Base-by-base conservation (phyloP, 306 rosid species). In the Mucuna pruriens region DNA sequence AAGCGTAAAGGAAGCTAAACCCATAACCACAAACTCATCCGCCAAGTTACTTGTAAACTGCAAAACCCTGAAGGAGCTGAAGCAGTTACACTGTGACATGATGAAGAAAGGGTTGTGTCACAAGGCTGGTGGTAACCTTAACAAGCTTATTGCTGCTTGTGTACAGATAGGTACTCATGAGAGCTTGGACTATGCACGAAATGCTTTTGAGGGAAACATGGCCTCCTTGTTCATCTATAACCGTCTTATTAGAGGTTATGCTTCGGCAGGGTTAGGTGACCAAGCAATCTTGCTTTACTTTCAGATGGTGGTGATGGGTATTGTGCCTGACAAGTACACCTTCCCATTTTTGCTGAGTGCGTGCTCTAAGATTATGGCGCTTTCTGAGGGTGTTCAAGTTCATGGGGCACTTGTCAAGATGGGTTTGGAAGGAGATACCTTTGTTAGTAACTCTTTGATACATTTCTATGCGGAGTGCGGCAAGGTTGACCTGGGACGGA, bases 321-420 rank as follows among this genome's bases (percentile, higher is more conserved):
- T 90, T 85, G 16, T 82, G 66, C 96, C 98, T 44, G 92, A 94
- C 40, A 94, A 89, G 76, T 92, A 81, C 79, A 90, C 95, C 0
- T 91, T 91, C 75, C 98, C 94, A 0, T 90, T 87, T 81, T 69
- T 82, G 44, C 85, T 94, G 19, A 92, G 93, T 74, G 90, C 87
- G 0, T 91, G 94, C 13, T 87, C 93, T 0, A 91, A 91, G 86
- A 33, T 75, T 68, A 81, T 77, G 89, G 91, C 90, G 3, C 22
- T 87, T 75, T 31, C 38, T 23, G 91, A 85, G 73, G 97, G 97
- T 36, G 48, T 80, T 87, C 97, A 90, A 77, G 85, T 88, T 77
- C 98, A 90, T 85, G 89, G 94, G 31, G 85, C 39, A 4, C 51
- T 82, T 85, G 65, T 85, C 5, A 94, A 87, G 88, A 87, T 88